Percentiles rank a stretch among this genome's conserved stretches.
These are phyloP conservation scores for Blepharisma undulans DNA, from an alignment of 169 alveolate species.

Conservation along the genomic window DNA sequence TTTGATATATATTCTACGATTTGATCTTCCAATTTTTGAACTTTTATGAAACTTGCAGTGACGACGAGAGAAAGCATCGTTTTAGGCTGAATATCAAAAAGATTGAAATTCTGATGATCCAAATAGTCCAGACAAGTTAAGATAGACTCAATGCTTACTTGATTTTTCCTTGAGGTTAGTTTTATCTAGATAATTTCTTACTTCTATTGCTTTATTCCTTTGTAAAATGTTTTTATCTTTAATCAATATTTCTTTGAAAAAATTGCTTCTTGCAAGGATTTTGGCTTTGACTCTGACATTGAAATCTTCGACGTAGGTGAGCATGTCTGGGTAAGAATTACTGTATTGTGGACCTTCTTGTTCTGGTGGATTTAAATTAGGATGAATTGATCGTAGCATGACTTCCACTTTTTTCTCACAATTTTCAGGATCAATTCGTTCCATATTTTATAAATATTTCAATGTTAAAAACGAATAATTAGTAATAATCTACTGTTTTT, in stretches of 20 bases:
- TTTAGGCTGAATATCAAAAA: neutral
- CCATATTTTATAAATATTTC: neutral
- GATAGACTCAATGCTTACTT: constrained; percentile 33
- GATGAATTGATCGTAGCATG: constrained; percentile 24
- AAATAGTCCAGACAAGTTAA: constrained; percentile 25
- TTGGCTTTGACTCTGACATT: neutral
- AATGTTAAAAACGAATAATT: neutral
- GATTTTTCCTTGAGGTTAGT: constrained; percentile 30
- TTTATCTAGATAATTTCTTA: neutral
- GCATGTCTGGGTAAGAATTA: neutral
- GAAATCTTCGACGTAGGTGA: constrained; percentile 24
- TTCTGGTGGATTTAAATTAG: neutral
- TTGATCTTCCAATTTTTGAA: neutral
- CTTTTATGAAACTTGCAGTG: constrained; percentile 29
- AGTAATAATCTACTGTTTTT: too few relatives aligned
- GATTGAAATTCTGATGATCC: constrained; percentile 15
- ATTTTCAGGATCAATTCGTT: neutral
- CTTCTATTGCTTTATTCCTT: constrained; percentile 31
- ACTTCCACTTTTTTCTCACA: constrained; percentile 30
- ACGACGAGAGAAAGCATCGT: constrained; percentile 34
- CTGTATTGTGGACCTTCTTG: constrained; percentile 39
- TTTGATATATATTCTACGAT: neutral
- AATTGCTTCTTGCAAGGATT: neutral
- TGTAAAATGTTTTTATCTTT: neutral
- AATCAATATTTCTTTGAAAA: neutral